phyloP scores from a whole-genome alignment of 176 grass and related monocot genomes.

The Puccinellia tenuiflora region DNA sequence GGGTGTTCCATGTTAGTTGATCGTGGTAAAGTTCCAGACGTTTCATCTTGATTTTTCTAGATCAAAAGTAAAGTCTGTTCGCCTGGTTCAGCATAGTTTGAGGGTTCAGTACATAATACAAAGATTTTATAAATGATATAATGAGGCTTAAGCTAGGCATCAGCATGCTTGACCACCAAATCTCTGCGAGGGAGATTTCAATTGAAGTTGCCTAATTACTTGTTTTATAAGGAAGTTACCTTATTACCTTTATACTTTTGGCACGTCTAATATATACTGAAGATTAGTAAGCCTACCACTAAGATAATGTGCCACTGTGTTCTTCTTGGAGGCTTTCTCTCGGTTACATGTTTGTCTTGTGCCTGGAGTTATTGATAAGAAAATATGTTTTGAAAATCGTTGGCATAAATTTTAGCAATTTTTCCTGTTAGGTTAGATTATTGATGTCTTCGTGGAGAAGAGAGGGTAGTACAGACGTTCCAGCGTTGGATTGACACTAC shows the following conservation, averaged over 20 bases:
- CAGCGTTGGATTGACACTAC: neutral
- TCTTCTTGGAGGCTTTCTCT: neutral
- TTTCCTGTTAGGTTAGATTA: too few relatives aligned
- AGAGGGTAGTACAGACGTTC: neutral
- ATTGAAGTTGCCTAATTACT: too few relatives aligned
- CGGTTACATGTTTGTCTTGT: neutral
- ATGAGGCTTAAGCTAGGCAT: neutral
- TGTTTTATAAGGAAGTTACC: too few relatives aligned
- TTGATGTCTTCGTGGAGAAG: neutral
- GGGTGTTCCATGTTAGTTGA: neutral
- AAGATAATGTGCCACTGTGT: neutral
- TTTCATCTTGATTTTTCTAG: neutral
- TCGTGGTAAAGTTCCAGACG: neutral
- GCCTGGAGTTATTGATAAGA: neutral
- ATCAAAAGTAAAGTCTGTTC: neutral
- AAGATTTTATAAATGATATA: neutral
- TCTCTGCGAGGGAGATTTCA: neutral
- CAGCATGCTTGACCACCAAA: neutral
- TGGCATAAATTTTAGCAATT: neutral
- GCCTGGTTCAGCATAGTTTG: neutral
- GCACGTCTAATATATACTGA: neutral
- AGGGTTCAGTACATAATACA: neutral
- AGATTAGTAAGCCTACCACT: neutral
- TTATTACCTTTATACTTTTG: too few relatives aligned
- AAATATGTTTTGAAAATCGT: neutral